Base-by-base conservation (phyloP, 164 flowering plant species). In the Saururus chinensis region DNA sequence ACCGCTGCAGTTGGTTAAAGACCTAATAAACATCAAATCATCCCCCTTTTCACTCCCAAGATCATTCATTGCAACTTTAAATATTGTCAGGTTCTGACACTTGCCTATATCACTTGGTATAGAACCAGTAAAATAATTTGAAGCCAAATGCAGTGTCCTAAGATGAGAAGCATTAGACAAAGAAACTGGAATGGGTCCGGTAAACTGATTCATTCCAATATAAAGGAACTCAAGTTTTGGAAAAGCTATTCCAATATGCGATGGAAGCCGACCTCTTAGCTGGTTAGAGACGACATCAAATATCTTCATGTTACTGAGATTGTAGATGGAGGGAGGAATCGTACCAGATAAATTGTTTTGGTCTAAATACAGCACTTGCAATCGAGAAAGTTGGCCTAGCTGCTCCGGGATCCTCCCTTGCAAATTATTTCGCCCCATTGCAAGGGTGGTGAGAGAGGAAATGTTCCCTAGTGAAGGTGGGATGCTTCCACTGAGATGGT, bases 111-210 rank as follows among this genome's bases (percentile, higher is more conserved):
- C 40, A 17, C 5, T 11, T 19, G 61, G 45, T 20, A 59, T 0
- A 19, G 49, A 11, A 60, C 71, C 69, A 0, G 49, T 41, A 13
- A 78, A 57, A 35, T 11, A 26, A 17, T 82, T 80, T 62, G 0
- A 60, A 0, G 72, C 80, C 7, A 81, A 60, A 26, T 78, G 70
- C 11, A 66, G 68, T 67, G 65, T 53, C 20, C 19, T 1, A 11
- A 82, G 70, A 23, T 74, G 74, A 7, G 83, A 68, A 53, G 71
- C 65, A 48, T 77, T 81, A 60, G 61, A 65, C 68, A 83, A 66
- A 12, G 83, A 77, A 9, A 56, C 70, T 6, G 88, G 85, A 57
- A 81, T 71, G 9, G 25, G 17, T 0, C 88, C 88, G 1, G 81
- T 74, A 59, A 82, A 70, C 1, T 67, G 56, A 40, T 82, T 80